Conservation (phyloP, 805 yeast species). For the Ogataea ramenticola region DNA sequence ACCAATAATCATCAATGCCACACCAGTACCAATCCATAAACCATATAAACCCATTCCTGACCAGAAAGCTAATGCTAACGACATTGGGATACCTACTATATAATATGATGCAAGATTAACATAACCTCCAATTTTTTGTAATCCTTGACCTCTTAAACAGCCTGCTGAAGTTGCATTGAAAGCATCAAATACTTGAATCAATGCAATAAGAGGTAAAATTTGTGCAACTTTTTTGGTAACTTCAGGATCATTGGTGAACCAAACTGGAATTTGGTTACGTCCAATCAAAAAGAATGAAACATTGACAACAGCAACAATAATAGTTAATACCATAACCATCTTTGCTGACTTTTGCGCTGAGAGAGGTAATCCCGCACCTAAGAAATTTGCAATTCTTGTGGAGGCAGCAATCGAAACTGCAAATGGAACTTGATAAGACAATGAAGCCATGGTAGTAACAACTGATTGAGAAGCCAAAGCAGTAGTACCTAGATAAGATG, state of each 20-base stretch:
- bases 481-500: conserved; percentile 46
- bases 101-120: conserved; percentile 53
- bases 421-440: conserved; percentile 51
- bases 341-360: conserved; percentile 32
- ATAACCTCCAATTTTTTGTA: conserved; percentile 56
- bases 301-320: conserved; percentile 34
- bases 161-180: conserved; percentile 70
- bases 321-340: conserved; percentile 30
- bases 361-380: conserved; percentile 31
- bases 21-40: conserved; percentile 54
- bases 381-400: conserved; percentile 49
- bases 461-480: conserved; percentile 48
- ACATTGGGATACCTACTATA: conserved; percentile 54
- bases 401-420: conserved; percentile 53
- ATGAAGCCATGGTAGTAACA: conserved; percentile 35
- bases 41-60: conserved; percentile 47
- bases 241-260: conserved; percentile 54
- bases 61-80: conserved; percentile 46
- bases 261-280: conserved; percentile 34
- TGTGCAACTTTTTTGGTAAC: conserved; percentile 44
- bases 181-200: conserved; percentile 66
- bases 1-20: conserved; percentile 45
- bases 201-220: conserved; percentile 56
- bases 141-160: conserved; percentile 72
- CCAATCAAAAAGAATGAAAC: conserved; percentile 37